Evolutionary conservation across 495 filamentous ascomycete genomes (phyloP).

Genomic region (Talaromyces ruber): DNA sequence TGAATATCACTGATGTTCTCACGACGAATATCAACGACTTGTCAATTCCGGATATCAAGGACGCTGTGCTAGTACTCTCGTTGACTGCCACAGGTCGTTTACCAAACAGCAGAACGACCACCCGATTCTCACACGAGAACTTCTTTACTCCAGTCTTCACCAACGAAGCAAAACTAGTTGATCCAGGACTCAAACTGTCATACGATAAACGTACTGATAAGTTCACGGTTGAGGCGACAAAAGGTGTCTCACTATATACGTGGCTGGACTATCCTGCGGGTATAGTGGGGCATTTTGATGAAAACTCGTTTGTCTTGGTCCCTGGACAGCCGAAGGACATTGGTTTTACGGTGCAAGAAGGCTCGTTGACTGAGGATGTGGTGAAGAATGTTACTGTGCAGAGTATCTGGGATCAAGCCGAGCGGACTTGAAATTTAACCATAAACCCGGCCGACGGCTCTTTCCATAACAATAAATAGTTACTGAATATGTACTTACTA

Average conservation of each 20-base stretch:
- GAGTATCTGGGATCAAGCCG: conserved; percentile 59
- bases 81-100: conserved; percentile 43
- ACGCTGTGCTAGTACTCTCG: conserved; percentile 48
- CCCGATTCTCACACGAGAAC: conserved; percentile 46
- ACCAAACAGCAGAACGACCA: conserved; percentile 38
- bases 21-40: conserved; percentile 28
- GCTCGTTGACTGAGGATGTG: conserved; percentile 34
- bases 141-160: conserved; percentile 46
- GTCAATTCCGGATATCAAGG: conserved; percentile 23
- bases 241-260: conserved; percentile 54
- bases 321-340: conserved; percentile 44
- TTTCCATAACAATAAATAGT: neutral
- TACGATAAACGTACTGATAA: conserved; percentile 24
- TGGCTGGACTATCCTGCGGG: conserved; percentile 57
- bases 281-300: conserved; percentile 50
- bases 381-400: conserved; percentile 43
- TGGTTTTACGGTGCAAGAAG: conserved; percentile 40
- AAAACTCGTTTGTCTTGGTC: conserved; percentile 51
- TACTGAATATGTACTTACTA: neutral
- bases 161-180: conserved; percentile 42
- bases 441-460: neutral
- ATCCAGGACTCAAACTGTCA: conserved; percentile 43
- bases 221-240: conserved; percentile 51
- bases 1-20: conserved; percentile 53
- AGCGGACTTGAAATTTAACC: conserved; percentile 3